phyloP scores from a whole-genome alignment of 2,329 filamentous ascomycete species.

The Colletotrichum costaricense region DNA sequence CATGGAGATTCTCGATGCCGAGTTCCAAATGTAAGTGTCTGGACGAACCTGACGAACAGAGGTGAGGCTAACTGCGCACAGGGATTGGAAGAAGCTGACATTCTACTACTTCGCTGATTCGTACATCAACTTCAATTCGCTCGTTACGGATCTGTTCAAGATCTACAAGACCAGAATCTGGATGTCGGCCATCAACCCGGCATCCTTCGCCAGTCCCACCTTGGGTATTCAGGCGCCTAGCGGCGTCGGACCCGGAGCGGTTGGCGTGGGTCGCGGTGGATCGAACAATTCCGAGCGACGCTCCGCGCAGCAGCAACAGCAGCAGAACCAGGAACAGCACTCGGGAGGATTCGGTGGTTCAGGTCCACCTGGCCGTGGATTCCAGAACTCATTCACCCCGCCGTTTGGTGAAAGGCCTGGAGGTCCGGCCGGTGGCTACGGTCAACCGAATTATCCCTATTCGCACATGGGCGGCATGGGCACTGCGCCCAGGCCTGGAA shows the following conservation, averaged over 20 bases:
- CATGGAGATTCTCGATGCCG: slow-evolving; percentile 98
- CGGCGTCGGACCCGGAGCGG: slow-evolving; percentile 73
- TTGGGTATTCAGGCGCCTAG: slow-evolving; percentile 78
- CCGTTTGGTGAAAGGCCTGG: slow-evolving; percentile 55
- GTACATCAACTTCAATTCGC: slow-evolving; percentile 98
- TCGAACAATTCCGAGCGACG: slow-evolving; percentile 58
- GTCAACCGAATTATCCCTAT: slow-evolving; percentile 50
- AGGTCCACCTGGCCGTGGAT: slow-evolving; percentile 52
- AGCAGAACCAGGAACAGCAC: slow-evolving; percentile 45
- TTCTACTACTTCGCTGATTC: slow-evolving; percentile 99
- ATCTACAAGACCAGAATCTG: slow-evolving; percentile 99
- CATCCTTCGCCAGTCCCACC: slow-evolving; percentile 87
- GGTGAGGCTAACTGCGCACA: slow-evolving; percentile 48
- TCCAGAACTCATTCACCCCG: slow-evolving; percentile 55
- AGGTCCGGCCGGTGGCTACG: slow-evolving; percentile 50
- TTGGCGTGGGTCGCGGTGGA: slow-evolving; percentile 63
- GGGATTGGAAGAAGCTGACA: slow-evolving; percentile 98
- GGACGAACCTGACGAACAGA: neutral
- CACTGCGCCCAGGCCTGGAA: slow-evolving; percentile 49
- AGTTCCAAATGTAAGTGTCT: slow-evolving; percentile 93
- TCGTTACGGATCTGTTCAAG: slow-evolving; percentile 98
- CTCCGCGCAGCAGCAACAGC: slow-evolving; percentile 53
- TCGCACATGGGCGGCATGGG: slow-evolving; percentile 34
- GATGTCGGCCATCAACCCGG: slow-evolving; percentile 99
- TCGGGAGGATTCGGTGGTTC: slow-evolving; percentile 49